Base-by-base conservation (phyloP, 1,284 basidiomycete genomes). In the Austroboletus niveus region DNA sequence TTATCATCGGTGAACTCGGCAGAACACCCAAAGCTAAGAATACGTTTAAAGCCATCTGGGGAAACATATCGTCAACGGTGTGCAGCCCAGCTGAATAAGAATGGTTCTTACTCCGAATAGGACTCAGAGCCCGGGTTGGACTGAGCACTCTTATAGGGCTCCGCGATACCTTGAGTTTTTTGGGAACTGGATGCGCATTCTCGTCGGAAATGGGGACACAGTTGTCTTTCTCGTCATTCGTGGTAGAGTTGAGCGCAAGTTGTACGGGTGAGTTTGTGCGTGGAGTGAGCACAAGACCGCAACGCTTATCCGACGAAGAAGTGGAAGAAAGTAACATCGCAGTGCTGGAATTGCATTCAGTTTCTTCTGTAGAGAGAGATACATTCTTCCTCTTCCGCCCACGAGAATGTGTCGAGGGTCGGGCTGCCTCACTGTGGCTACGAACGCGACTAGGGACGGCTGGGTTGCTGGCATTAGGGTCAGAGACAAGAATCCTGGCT, bases 141-240 rank as follows among this genome's bases (percentile, higher is more conserved):
- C 62, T 68, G 34, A 68, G 48, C 22, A 74, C 71, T 35, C 69
- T 66, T 2, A 46, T 44, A 4, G 64, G 55, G 31, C 57, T 69
- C 17, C 47, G 58, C 3, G 54, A 41, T 32, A 48, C 11, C n/a
- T 2, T 38, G 42, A 63, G 22, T 9, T 31, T 57, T 42, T 49
- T 57, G 15, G 46, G 17, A 34, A 49, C 30, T 7, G 29, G 8
- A 20, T 31, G 15, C 6, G 14, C 7, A 32, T 31, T 45, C 15
- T 47, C 44, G 10, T 46, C 42, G 14, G 41, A 14, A 15, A 44
- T 32, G 39, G 45, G 24, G n/a, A 39, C 12, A 11, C n/a, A 22
- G 17, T 27, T 46, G 6, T 54, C 45, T 22, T 47, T 41, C 39
- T 46, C 30, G 17, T 9, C 41, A 17, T 41, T 30, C 32, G 5